Base-by-base conservation (phyloP, 2,329 filamentous ascomycete species). In the Penicillium crustosum region DNA sequence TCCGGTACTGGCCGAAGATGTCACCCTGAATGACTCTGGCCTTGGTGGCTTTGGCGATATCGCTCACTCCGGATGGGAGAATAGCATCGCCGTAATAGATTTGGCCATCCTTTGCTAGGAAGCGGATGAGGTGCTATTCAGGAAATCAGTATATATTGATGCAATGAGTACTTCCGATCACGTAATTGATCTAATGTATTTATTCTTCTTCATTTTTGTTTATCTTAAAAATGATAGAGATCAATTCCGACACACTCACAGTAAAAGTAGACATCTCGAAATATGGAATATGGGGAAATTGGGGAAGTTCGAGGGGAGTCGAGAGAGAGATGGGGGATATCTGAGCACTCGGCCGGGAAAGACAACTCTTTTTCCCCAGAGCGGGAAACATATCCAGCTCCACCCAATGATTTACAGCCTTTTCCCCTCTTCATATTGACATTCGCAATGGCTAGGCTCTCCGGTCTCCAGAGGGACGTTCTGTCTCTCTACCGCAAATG, bases 401-500 rank as follows among this genome's bases (percentile, higher is more conserved):
- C 52, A 58, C 49, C 41, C 49, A 53, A 42, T 45, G 53, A 55
- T 55, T 59, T 23, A 41, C 57, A 50, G 39, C 44, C 47, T 52
- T 48, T 56, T 55, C 49, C 33, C 29, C 31, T 13, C 23, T 49
- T 45, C 51, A 53, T 41, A 41, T 39, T 35, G 38, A 39, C 3
- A 29, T 42, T 57, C 48, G 36, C 53, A 55, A 74, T 74, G 71
- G 68, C 70, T 35, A 65, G 86, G 67, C 80, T 93, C 27, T 96
- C 93, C 8, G 94, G 94, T 36, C 81, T 97, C n/a, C 93, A 97
- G 73, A 88, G 85, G 68, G 91, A 96, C 69, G 93, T 97, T 4
- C 76, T 97, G 51, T 82, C 86, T 35, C 84, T 99, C 15, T 99
- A 97, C 74, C 87, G 93, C 58, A 85, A 86, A 71, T 97, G 93